phyloP scores from a whole-genome alignment of 2,329 filamentous ascomycete genomes.

The Leptographium lundbergii region DNA sequence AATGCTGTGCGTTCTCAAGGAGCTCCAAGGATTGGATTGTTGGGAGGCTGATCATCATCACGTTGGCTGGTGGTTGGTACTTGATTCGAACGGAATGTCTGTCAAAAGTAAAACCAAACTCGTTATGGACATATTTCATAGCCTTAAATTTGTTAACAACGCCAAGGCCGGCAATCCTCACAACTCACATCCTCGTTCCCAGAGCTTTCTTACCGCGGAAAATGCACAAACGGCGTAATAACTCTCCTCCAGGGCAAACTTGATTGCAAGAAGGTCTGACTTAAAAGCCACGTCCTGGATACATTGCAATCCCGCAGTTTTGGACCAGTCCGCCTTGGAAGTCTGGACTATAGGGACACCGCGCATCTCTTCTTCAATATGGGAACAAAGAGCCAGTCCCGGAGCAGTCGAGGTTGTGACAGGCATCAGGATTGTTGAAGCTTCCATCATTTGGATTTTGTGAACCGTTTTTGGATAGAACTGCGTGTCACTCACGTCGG shows the following conservation, averaged over 20 bases:
- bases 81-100: conserved; percentile 73
- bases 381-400: conserved; percentile 35
- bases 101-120: conserved; percentile 55
- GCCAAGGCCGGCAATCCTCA: not conserved
- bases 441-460: conserved; percentile 70
- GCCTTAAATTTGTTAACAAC: conserved; percentile 35
- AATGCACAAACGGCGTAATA: conserved; percentile 79
- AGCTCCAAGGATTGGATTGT: conserved; percentile 81
- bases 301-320: conserved; percentile 62
- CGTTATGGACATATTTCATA: conserved; percentile 67
- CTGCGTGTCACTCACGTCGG: conserved; percentile 86
- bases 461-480: conserved; percentile 82
- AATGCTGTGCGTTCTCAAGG: conserved; percentile 70
- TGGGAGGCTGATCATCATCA: conserved; percentile 90
- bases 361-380: conserved; percentile 8
- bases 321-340: conserved; percentile 70
- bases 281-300: conserved; percentile 68
- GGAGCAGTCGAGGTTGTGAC: conserved; percentile 58
- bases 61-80: conserved; percentile 78
- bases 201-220: conserved; percentile 52
- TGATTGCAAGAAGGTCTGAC: conserved; percentile 70
- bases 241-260: conserved; percentile 67
- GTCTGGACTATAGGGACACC: conserved; percentile 44
- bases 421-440: conserved; percentile 68
- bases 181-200: not conserved